Evolutionary conservation across 202 grass and related monocot species (phyloP).

Genomic region (Bolboschoenoplectus hybrid): DNA sequence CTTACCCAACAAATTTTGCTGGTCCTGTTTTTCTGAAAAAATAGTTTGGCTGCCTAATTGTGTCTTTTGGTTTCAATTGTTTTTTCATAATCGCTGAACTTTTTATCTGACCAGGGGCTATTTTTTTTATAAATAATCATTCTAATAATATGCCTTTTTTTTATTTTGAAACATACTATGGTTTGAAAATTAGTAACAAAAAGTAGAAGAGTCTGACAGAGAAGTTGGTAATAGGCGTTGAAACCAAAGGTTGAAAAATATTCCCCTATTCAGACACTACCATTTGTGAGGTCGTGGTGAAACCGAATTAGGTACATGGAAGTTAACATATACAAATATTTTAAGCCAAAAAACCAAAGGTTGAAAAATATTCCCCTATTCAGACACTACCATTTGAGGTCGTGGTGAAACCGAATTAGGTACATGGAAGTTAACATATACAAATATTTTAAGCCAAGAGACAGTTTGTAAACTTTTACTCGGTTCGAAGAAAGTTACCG

Average conservation of each 20-base stretch:
- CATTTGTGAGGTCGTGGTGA: slow-evolving; percentile 21
- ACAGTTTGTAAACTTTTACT: slow-evolving; percentile 43
- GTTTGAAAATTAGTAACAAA: not conserved
- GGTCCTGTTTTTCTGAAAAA: too few species aligned
- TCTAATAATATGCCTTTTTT: not conserved
- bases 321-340: slow-evolving; percentile 19
- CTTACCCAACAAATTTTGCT: not conserved
- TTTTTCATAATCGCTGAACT: not conserved
- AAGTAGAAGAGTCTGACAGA: not conserved
- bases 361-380: not conserved
- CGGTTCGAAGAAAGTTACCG: slow-evolving; percentile 37
- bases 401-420: not conserved
- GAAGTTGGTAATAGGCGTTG: not conserved
- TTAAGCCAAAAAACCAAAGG: not conserved
- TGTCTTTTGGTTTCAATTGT: not conserved
- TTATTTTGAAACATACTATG: not conserved
- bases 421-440: slow-evolving; percentile 25
- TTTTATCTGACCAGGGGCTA: not conserved
- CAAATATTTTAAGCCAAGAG: not conserved
- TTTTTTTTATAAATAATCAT: not conserved
- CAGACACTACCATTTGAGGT: slow-evolving; percentile 25
- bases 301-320: slow-evolving; percentile 18
- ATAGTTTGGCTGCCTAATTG: not conserved
- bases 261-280: not conserved
- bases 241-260: not conserved